Evolutionary conservation across 257 asterid genomes (phyloP).

Genomic region (Apocynum venetum): DNA sequence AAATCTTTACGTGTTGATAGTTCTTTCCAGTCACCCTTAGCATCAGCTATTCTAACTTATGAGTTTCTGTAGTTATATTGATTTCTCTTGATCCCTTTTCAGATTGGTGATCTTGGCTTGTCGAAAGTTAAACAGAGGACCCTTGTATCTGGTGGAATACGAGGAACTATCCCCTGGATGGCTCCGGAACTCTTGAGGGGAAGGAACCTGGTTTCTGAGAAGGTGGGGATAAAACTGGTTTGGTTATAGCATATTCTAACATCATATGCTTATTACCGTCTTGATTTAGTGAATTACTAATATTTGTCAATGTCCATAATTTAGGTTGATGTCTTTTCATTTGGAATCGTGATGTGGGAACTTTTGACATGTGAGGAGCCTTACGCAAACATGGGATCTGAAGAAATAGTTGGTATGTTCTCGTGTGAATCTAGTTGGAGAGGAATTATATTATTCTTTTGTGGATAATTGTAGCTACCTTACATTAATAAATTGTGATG

Average conservation of each 20-base stretch:
- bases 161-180: slow-evolving; percentile 40
- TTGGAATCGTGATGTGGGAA: slow-evolving; percentile 40
- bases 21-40: neutral
- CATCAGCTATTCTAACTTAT: neutral
- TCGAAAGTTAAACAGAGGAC: slow-evolving; percentile 30
- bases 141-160: slow-evolving; percentile 31
- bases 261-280: neutral
- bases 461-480: neutral
- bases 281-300: neutral
- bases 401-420: slow-evolving; percentile 28
- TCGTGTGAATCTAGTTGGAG: neutral
- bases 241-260: neutral
- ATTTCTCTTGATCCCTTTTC: slow-evolving; percentile 3
- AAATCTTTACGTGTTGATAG: neutral
- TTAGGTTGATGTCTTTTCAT: slow-evolving; percentile 35
- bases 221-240: slow-evolving; percentile 14
- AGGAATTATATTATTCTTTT: neutral
- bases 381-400: slow-evolving; percentile 27
- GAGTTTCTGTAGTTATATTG: neutral
- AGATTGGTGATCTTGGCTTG: slow-evolving; percentile 38
- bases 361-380: slow-evolving; percentile 35
- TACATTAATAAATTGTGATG: neutral
- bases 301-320: neutral
- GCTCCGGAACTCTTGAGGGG: slow-evolving; percentile 32
- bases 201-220: slow-evolving; percentile 25